A percentile compares a stretch with the other conserved stretches of the same genome.
phyloP scores from a whole-genome alignment of 169 alveolate species.

The Cryptosporidium sp. region DNA sequence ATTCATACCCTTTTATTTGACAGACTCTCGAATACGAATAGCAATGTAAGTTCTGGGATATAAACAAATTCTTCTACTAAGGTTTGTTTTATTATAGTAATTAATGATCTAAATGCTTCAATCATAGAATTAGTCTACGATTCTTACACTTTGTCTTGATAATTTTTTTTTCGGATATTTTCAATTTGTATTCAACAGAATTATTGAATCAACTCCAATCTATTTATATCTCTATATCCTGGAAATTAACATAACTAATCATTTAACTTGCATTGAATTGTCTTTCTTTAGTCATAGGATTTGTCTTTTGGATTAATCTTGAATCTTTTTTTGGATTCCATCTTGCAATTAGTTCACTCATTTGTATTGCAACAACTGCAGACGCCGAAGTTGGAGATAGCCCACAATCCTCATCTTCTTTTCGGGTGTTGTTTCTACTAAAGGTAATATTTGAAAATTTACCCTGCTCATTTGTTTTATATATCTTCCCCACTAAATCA shows the following conservation, averaged over 20 bases:
- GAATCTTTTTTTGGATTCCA: conserved; percentile 73
- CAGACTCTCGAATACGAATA: conserved; percentile 49
- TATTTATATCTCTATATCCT: background rate
- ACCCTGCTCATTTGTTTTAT: background rate
- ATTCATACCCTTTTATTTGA: conserved; percentile 60
- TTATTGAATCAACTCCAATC: background rate
- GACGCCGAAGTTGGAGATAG: conserved; percentile 75
- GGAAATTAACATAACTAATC: conserved; percentile 28
- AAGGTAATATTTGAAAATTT: background rate
- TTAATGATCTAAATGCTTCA: conserved; percentile 5
- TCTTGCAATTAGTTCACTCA: conserved; percentile 73
- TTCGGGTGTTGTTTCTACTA: background rate
- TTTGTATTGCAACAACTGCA: conserved; percentile 71
- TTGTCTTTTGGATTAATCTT: conserved; percentile 42
- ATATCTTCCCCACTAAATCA: background rate
- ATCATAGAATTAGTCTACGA: background rate
- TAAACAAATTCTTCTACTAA: background rate
- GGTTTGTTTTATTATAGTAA: background rate
- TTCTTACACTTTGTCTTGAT: background rate
- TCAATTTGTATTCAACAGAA: background rate
- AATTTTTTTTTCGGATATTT: background rate
- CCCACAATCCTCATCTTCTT: conserved; percentile 34
- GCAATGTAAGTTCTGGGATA: conserved; percentile 13
- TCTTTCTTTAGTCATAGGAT: conserved; percentile 5
- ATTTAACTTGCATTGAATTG: conserved; percentile 2